Base-by-base conservation (phyloP, 1,284 basidiomycete genomes). In the Rhodotorula sp. region DNA sequence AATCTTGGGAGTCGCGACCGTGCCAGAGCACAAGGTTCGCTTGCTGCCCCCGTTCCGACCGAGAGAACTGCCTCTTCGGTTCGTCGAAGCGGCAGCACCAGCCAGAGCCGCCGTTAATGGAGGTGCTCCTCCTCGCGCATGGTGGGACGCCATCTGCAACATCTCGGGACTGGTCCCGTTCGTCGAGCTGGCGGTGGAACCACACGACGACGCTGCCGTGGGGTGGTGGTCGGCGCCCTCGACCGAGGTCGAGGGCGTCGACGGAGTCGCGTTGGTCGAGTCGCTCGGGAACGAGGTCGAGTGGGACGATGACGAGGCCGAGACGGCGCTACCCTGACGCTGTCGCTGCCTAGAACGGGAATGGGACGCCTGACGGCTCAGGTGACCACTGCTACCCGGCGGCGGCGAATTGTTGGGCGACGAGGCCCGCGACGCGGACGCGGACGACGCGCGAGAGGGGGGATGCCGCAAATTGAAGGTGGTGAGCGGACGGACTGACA, bases 231-330 rank as follows among this genome's bases (percentile, higher is more conserved):
- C 53, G 15, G 53, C 53, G n/a, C 56, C 64, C 33, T 71, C 70
- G 37, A 71, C 60, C 14, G 63, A 66, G 7, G 70, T 71, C 24
- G 70, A 65, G 18, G 70, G 70, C 24, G 70, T 69, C 24, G 70
- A 66, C 33, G 53, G 55, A 62, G 33, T 56, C 51, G 14, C 53
- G 18, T 54, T 54, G 37, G 37, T 42, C 53, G 53, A 54, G 7
- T 54, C 53, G 53, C 53, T 54, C 53, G 53, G 53, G 29, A 54
- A 18, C 26, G 53, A 54, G 17, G 53, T 26, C 26, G 53, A 61
- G 6, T 57, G 37, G 26, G 57, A n/a, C 17, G 64, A 58, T 26
- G 70, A 63, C 30, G 70, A 59, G 1, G 54, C 30, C 5, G 67
- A 67, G 8, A 61, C 55, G 15, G 64, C 64, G 30, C 56, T 60